Evolutionary conservation across 225 moss, liverwort and hornwort species (phyloP).

Genomic region (Antitrichia curtipendula): DNA sequence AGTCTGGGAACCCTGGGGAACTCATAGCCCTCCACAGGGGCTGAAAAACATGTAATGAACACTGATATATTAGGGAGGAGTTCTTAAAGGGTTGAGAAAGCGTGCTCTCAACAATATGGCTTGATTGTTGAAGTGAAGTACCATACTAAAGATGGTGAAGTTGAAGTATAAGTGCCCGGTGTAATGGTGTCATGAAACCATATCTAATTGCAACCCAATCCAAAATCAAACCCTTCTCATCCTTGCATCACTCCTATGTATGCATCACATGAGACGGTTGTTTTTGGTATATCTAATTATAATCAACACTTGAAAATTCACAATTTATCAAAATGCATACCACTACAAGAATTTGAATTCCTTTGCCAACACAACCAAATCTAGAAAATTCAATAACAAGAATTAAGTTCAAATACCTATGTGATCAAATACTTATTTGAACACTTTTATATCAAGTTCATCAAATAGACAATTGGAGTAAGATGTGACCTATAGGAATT

Average conservation of each 20-base stretch:
- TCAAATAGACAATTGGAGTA: neutral
- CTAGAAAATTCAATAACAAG: neutral
- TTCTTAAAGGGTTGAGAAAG: no score
- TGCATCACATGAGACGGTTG: fast-evolving
- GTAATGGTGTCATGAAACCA: no score
- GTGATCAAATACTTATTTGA: fast-evolving
- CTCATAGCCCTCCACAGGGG: no score
- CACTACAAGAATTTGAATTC: neutral
- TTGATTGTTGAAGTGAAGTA: neutral
- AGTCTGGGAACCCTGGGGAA: no score
- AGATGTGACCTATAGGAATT: neutral
- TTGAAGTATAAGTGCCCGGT: neutral
- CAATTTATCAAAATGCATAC: neutral
- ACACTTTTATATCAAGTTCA: neutral
- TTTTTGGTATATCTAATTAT: neutral
- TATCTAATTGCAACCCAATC: neutral
- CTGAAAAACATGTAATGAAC: no score
- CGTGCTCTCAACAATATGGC: no score
- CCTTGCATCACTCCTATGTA: neutral
- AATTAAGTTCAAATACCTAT: neutral
- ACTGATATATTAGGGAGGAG: no score
- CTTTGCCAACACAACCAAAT: no score
- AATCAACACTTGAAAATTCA: neutral
- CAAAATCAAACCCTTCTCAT: neutral
- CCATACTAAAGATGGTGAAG: neutral